Evolutionary conservation across 805 yeast species (phyloP).

Genomic region (Hanseniaspora thailandica): DNA sequence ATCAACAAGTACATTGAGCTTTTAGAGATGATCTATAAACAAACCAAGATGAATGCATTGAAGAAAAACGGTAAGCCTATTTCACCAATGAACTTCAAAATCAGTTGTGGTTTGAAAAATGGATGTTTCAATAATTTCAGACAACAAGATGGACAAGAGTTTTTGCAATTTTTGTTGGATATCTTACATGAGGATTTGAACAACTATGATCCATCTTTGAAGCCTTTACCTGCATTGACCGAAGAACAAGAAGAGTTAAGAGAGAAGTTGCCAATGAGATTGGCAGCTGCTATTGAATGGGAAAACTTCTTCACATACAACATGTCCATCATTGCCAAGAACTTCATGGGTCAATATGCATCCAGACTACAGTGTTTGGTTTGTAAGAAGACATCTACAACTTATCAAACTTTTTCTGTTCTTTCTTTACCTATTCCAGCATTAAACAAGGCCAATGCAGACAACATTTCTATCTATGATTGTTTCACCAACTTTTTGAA

Average conservation of each 20-base stretch:
- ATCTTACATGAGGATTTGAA: slow-evolving; percentile 88
- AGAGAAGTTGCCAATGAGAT: slow-evolving; percentile 60
- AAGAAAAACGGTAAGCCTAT: slow-evolving; percentile 28
- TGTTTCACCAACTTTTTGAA: slow-evolving; percentile 71
- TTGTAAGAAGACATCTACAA: slow-evolving; percentile 70
- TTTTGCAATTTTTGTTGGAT: slow-evolving; percentile 75
- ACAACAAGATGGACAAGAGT: slow-evolving; percentile 92
- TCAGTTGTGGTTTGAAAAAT: slow-evolving; percentile 55
- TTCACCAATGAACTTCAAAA: slow-evolving; percentile 55
- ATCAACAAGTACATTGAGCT: slow-evolving; percentile 58
- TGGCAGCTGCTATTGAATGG: slow-evolving; percentile 87
- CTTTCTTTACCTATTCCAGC: slow-evolving; percentile 70
- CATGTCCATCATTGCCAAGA: slow-evolving; percentile 66
- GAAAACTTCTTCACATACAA: slow-evolving; percentile 70
- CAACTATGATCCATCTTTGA: slow-evolving; percentile 21
- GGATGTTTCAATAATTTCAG: slow-evolving; percentile 66
- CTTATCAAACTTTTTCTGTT: slow-evolving; percentile 72
- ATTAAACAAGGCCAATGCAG: slow-evolving; percentile 24
- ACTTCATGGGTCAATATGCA: slow-evolving; percentile 79
- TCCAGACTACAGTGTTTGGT: slow-evolving; percentile 64
- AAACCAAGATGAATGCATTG: slow-evolving; percentile 19
- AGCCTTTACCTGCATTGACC: slow-evolving; percentile 36
- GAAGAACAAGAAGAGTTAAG: slow-evolving; percentile 61
- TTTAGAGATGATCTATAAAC: slow-evolving; percentile 41
- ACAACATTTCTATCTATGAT: slow-evolving; percentile 34